phyloP scores from a whole-genome alignment of 75 land plant species.

The Pinus albicaulis region DNA sequence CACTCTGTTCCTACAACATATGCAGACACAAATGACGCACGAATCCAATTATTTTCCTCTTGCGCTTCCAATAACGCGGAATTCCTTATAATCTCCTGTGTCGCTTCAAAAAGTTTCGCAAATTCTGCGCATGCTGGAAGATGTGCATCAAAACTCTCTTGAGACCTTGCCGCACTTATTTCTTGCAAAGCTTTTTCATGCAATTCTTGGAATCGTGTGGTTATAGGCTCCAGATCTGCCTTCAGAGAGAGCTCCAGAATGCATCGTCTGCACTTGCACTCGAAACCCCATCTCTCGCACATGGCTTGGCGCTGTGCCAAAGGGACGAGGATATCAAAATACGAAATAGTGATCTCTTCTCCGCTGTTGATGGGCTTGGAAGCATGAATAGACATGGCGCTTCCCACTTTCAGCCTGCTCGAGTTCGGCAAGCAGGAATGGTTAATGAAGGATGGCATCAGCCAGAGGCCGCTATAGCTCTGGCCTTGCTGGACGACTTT shows the following conservation, averaged over 20 bases:
- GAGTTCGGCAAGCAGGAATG: slow-evolving; percentile 34
- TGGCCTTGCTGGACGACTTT: too few relatives aligned
- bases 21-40: too few relatives aligned
- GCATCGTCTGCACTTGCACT: slow-evolving; percentile 37
- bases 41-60: too few relatives aligned
- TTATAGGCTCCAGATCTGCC: background rate
- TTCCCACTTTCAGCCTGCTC: slow-evolving; percentile 16
- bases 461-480: slow-evolving; percentile 17
- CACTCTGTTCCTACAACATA: too few relatives aligned
- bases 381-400: slow-evolving; percentile 21
- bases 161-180: background rate
- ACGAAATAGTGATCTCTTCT: slow-evolving; percentile 21
- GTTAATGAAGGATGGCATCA: slow-evolving; percentile 28
- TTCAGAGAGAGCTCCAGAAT: background rate
- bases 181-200: background rate
- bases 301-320: slow-evolving; percentile 16
- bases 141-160: too few relatives aligned
- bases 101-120: too few relatives aligned
- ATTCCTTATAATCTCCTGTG: too few relatives aligned
- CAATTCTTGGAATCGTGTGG: background rate
- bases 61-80: too few relatives aligned
- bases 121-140: too few relatives aligned
- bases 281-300: slow-evolving; percentile 28
- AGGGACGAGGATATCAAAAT: slow-evolving; percentile 29
- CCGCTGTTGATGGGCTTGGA: slow-evolving; percentile 5